These are phyloP conservation scores for Linnemannia hyalina DNA, from an alignment of 192 early-diverging fungal species.

Conservation along the genomic window DNA sequence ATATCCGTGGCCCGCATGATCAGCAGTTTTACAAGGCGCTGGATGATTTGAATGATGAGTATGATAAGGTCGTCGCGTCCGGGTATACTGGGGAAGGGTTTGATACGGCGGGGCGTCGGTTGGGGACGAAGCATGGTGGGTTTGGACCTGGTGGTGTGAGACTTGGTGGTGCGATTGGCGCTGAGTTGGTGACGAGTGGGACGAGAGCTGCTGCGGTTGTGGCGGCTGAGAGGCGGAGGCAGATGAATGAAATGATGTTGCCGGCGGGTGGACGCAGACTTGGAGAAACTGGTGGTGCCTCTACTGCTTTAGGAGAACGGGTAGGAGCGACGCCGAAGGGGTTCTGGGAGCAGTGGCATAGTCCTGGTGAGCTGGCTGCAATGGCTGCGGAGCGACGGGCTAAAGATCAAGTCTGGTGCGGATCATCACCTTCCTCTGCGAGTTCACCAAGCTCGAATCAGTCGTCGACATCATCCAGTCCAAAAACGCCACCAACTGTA, in stretches of 20 bases:
- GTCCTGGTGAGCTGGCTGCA: conserved; percentile 73
- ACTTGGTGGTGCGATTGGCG: background rate
- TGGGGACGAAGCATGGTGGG: conserved; percentile 56
- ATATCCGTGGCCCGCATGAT: conserved; percentile 74
- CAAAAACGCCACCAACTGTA: background rate
- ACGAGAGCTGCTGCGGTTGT: conserved; percentile 60
- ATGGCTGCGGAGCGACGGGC: conserved; percentile 76
- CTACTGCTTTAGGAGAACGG: background rate
- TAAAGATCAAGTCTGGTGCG: conserved; percentile 79
- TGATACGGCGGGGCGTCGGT: conserved; percentile 57
- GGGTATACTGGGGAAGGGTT: conserved; percentile 74
- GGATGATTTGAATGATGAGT: conserved; percentile 71
- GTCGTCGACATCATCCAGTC: background rate
- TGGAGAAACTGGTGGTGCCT: conserved; percentile 34
- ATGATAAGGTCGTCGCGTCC: conserved; percentile 60
- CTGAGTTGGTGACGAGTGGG: background rate
- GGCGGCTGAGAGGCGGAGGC: conserved; percentile 69
- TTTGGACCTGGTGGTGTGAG: background rate
- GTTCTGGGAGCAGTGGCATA: conserved; percentile 55
- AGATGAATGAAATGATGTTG: conserved; percentile 65
- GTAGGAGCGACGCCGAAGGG: conserved; percentile 5
- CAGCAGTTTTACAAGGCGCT: conserved; percentile 73
- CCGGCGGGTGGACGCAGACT: conserved; percentile 67
- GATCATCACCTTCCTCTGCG: conserved; percentile 31
- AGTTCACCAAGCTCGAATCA: conserved; percentile 7